Evolutionary conservation across 371 early-diverging fungal genomes (phyloP).

Genomic region (Sporodiniella umbellata): DNA sequence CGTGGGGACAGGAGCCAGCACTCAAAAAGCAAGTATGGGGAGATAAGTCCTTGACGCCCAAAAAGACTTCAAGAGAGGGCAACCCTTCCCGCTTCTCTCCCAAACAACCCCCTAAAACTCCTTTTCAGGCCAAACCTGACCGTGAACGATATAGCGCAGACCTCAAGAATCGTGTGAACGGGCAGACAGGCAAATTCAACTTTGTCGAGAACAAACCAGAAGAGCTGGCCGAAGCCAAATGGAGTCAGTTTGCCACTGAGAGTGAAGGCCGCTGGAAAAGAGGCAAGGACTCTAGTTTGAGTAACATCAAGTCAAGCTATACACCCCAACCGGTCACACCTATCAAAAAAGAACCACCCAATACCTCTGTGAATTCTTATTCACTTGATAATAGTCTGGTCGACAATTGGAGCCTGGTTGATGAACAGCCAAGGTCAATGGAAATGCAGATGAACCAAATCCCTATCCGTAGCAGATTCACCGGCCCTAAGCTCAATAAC

Average conservation of each 20-base stretch:
- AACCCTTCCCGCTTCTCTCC: no score
- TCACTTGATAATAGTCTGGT: constrained; percentile 8
- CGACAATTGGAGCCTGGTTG: constrained; percentile 23
- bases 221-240: constrained; percentile 14
- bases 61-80: no score
- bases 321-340: not conserved
- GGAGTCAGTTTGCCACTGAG: constrained; percentile 19
- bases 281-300: constrained; percentile 16
- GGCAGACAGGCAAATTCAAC: constrained; percentile 21
- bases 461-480: constrained; percentile 14
- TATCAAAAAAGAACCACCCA: not conserved
- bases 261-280: constrained; percentile 13
- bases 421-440: constrained; percentile 30
- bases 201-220: constrained; percentile 4
- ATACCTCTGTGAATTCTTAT: no score
- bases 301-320: not conserved
- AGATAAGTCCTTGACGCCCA: no score
- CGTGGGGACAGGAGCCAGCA: no score
- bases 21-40: no score
- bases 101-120: not conserved
- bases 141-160: constrained; percentile 5
- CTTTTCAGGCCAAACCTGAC: constrained; percentile 8
- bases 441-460: constrained; percentile 25
- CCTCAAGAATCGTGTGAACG: constrained; percentile 1
- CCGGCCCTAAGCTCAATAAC: constrained; percentile 22